These are phyloP conservation scores for Penicillium angulare DNA, from an alignment of 495 filamentous ascomycete genomes.

Conservation along the genomic window DNA sequence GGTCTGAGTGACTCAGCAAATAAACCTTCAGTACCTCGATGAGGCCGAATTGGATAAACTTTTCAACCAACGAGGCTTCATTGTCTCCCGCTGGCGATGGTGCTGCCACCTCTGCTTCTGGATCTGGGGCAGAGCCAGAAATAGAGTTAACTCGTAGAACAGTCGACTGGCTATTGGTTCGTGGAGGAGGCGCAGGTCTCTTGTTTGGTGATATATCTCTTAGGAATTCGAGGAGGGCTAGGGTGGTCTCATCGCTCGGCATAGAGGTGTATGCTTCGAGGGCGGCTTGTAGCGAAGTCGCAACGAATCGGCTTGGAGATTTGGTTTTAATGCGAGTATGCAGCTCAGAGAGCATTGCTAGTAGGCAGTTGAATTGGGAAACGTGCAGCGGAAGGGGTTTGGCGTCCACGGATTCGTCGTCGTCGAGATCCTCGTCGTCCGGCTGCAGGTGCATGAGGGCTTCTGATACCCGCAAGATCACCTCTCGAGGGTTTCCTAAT, in stretches of 20 bases:
- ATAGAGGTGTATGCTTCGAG: conserved; percentile 62
- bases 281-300: conserved; percentile 79
- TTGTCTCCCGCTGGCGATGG: conserved; percentile 54
- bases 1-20: conserved; percentile 53
- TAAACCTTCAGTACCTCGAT: conserved; percentile 84
- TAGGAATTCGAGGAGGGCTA: conserved; percentile 72
- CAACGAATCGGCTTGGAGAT: conserved; percentile 87
- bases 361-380: conserved; percentile 68
- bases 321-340: conserved; percentile 87
- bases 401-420: conserved; percentile 25
- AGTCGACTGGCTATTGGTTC: conserved; percentile 57
- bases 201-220: conserved; percentile 70
- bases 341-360: conserved; percentile 79
- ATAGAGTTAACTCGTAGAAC: conserved; percentile 26
- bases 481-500: conserved; percentile 89
- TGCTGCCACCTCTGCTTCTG: conserved; percentile 64
- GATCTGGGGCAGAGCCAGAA: conserved; percentile 68
- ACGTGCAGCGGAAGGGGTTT: conserved; percentile 30
- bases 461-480: conserved; percentile 85
- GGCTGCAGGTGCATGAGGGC: conserved; percentile 59
- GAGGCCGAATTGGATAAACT: conserved; percentile 79
- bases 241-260: conserved; percentile 62
- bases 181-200: conserved; percentile 70
- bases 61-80: conserved; percentile 56
- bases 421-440: conserved; percentile 51